These are phyloP conservation scores for Telopea speciosissima DNA, from an alignment of 177 flowering plant genomes.

Conservation along the genomic window DNA sequence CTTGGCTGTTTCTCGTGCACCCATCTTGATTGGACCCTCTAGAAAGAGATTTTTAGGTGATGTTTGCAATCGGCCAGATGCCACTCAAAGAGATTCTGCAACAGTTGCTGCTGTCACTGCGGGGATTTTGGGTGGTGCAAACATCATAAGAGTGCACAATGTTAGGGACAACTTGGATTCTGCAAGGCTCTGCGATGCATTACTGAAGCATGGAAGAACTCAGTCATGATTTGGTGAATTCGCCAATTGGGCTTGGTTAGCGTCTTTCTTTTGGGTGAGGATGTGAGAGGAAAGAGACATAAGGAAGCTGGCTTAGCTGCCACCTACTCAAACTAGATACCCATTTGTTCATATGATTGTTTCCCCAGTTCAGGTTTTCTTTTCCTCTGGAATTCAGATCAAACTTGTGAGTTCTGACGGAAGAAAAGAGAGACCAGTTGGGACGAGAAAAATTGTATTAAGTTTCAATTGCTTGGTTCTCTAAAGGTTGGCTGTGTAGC, in stretches of 20 bases:
- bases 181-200: conserved; percentile 72
- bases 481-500: too few relatives aligned
- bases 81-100: conserved; percentile 74
- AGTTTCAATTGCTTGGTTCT: too few relatives aligned
- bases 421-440: too few relatives aligned
- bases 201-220: conserved; percentile 27
- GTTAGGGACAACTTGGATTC: conserved; percentile 74
- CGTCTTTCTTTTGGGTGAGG: too few relatives aligned
- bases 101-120: conserved; percentile 65
- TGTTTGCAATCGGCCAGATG: conserved; percentile 49
- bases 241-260: background rate
- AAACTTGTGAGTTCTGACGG: too few relatives aligned
- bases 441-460: too few relatives aligned
- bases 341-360: too few relatives aligned
- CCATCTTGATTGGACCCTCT: conserved; percentile 80
- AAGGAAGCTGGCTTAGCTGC: too few relatives aligned
- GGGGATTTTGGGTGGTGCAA: conserved; percentile 79
- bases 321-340: too few relatives aligned
- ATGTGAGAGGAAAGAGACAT: too few relatives aligned
- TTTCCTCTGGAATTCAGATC: too few relatives aligned
- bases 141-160: conserved; percentile 89
- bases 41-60: conserved; percentile 86
- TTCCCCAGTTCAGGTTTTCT: too few relatives aligned
- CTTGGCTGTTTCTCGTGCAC: conserved; percentile 64
- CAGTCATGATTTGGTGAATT: conserved; percentile 2